These are phyloP conservation scores for Fraxinus cuspidata DNA, from an alignment of 257 asterid genomes.

Conservation along the genomic window DNA sequence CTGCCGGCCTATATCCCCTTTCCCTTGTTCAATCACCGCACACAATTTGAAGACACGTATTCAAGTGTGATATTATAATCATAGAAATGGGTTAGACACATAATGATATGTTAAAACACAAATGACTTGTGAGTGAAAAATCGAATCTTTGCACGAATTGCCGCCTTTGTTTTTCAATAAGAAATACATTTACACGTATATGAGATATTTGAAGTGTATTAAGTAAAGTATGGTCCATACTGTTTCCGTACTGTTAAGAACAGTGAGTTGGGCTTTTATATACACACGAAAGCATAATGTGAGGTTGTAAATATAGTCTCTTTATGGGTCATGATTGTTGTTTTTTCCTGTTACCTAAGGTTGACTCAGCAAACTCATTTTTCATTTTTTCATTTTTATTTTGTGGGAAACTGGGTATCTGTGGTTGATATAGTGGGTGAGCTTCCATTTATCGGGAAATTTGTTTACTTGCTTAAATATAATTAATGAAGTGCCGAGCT, in stretches of 20 bases:
- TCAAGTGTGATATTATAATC: conserved; percentile 7
- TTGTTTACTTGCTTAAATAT: conserved; percentile 36
- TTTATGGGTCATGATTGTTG: conserved; percentile 43
- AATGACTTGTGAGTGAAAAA: conserved; percentile 19
- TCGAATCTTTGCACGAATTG: conserved; percentile 38
- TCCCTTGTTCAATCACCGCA: conserved; percentile 23
- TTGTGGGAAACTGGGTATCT: conserved; percentile 32
- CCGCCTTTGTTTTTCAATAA: conserved; percentile 27
- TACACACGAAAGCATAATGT: conserved; percentile 24
- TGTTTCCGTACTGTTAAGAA: conserved; percentile 20
- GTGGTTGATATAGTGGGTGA: conserved; percentile 69
- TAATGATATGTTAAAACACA: conserved; percentile 22
- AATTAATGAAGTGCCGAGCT: conserved; percentile 47
- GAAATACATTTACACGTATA: not conserved
- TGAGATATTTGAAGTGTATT: not conserved
- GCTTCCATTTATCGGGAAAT: conserved; percentile 43
- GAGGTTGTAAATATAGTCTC: conserved; percentile 40
- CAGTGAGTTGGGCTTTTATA: conserved; percentile 18
- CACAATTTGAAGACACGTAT: not conserved
- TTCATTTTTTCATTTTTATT: conserved; percentile 28
- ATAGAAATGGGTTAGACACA: conserved; percentile 25
- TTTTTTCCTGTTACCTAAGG: conserved; percentile 27
- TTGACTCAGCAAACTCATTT: conserved; percentile 34
- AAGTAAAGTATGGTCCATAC: conserved; percentile 29
- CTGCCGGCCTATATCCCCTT: conserved; percentile 36